These are phyloP conservation scores for Torulaspora delbrueckii DNA, from an alignment of 805 yeast species.

Conservation along the genomic window DNA sequence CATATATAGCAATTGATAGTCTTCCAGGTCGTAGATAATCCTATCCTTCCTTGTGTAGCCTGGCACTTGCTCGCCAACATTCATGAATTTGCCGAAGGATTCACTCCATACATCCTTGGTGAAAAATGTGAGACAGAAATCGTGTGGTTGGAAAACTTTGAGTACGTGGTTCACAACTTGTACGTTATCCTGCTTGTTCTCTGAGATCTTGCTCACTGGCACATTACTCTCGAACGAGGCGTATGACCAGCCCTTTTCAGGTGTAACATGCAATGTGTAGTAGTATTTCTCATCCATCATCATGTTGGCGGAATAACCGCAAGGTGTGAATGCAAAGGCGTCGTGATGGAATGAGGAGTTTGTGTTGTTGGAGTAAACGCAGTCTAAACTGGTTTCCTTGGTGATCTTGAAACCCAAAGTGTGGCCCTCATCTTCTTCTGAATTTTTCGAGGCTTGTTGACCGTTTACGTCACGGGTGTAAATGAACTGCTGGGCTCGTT, in stretches of 20 bases:
- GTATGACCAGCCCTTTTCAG: slow-evolving; percentile 90
- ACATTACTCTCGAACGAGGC: slow-evolving; percentile 93
- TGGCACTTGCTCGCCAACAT: slow-evolving; percentile 28
- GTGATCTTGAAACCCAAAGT: slow-evolving; percentile 68
- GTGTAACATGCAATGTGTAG: slow-evolving; percentile 89
- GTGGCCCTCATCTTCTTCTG: slow-evolving; percentile 57
- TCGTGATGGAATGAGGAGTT: slow-evolving; percentile 51
- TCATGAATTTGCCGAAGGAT: slow-evolving; percentile 36
- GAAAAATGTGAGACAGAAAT: slow-evolving; percentile 61
- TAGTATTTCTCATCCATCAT: slow-evolving; percentile 57
- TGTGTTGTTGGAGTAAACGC: slow-evolving; percentile 42
- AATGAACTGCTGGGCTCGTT: slow-evolving; percentile 53
- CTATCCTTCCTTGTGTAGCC: slow-evolving; percentile 58
- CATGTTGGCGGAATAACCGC: slow-evolving; percentile 91
- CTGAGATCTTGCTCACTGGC: slow-evolving; percentile 40
- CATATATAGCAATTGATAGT: slow-evolving; percentile 66
- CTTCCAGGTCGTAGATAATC: slow-evolving; percentile 68
- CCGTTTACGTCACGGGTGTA: slow-evolving; percentile 39
- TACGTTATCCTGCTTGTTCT: slow-evolving; percentile 40
- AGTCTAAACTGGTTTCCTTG: slow-evolving; percentile 54
- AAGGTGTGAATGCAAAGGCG: slow-evolving; percentile 87
- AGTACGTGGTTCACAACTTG: slow-evolving; percentile 59
- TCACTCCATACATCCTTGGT: slow-evolving; percentile 28
- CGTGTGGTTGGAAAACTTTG: slow-evolving; percentile 64
- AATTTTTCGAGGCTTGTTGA: slow-evolving; percentile 4